A percentile compares a stretch with the other conserved stretches of the same genome.
Conservation (phyloP, 495 filamentous ascomycete genomes). For the Cercophora scortea region DNA sequence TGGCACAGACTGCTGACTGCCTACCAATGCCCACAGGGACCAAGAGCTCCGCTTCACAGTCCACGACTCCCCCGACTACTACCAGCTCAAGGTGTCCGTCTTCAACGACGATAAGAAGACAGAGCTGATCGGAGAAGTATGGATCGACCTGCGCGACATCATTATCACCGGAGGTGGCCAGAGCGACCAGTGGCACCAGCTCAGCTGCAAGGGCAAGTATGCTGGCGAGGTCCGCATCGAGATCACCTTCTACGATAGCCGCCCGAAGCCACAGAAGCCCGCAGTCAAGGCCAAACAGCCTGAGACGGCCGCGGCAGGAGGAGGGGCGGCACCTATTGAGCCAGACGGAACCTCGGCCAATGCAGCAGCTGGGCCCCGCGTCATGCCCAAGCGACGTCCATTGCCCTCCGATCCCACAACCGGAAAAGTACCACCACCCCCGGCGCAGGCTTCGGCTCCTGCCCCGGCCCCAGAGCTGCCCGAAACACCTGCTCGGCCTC, state of each 20-base stretch:
- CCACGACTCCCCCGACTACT: conserved; percentile 93
- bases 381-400: conserved; percentile 61
- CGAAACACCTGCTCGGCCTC: conserved; percentile 32
- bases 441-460: conserved; percentile 4
- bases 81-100: conserved; percentile 84
- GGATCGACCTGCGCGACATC: conserved; percentile 74
- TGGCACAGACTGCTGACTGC: conserved; percentile 1
- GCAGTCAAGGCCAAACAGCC: conserved; percentile 43
- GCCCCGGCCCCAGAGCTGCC: conserved; percentile 29
- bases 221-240: conserved; percentile 92
- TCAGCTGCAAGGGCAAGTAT: conserved; percentile 85
- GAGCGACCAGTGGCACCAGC: conserved; percentile 81
- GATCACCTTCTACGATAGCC: conserved; percentile 89
- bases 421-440: conserved; percentile 28
- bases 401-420: conserved; percentile 65
- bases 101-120: conserved; percentile 98
- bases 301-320: conserved; percentile 16
- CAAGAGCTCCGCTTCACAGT: conserved; percentile 94
- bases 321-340: conserved; percentile 1
- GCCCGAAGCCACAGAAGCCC: conserved; percentile 64
- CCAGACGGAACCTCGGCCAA: conserved; percentile 5
- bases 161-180: conserved; percentile 82
- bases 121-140: conserved; percentile 89
- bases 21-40: conserved; percentile 54
- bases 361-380: conserved; percentile 34